Evolutionary conservation across 2,329 filamentous ascomycete genomes (phyloP), one percentile per base, ranked within the genome.

Genomic region (Aspergillus neoniger): DNA sequence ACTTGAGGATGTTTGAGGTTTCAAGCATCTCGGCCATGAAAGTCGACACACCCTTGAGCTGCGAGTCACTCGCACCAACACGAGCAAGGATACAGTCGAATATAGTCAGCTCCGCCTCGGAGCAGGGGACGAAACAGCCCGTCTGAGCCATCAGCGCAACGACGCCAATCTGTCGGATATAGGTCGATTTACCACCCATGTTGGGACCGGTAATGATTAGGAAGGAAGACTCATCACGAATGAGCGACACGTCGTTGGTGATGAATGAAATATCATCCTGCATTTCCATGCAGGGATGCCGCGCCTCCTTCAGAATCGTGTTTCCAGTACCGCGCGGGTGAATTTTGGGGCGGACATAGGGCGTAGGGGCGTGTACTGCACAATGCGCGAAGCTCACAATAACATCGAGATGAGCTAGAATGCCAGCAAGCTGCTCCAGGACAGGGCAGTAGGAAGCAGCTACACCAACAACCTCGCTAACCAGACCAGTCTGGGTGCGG

Each of bases 21-120:
- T 99, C 95, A 21, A 99, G 85, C 95, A 99, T 99, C 80, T 99
- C 95, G 1, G 95, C 95, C 96, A 99, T 99, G 77, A 99, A 99
- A 0, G 95, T 99, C 3, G 92, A 96, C 2, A 99, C 95, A 38
- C 95, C 95, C 79, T 98, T 98, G 64, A 99, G 88, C 76, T 98
- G 95, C 6, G 91, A 96, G 78, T 99, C 96, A 69, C 91, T 95
- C 6, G 95, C 96, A 44, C 96, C 95, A 0, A 99, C 95, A 68
- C 95, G 90, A 0, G 96, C 95, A 41, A 99, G 89, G 63, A 99
- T 96, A 64, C 92, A 95, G 79, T 99, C 95, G 74, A 97, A 99
- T 60, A 99, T 92, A 15, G 91, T 96, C 48, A 99, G 80, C 76
- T 98, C 93, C 14, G 96, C 95, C 73, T 92, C 88, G 3, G 88